Evolutionary conservation across 192 early-diverging fungal species (phyloP), one percentile per base, ranked within the genome.

Genomic region (Rhizophagus clarus): DNA sequence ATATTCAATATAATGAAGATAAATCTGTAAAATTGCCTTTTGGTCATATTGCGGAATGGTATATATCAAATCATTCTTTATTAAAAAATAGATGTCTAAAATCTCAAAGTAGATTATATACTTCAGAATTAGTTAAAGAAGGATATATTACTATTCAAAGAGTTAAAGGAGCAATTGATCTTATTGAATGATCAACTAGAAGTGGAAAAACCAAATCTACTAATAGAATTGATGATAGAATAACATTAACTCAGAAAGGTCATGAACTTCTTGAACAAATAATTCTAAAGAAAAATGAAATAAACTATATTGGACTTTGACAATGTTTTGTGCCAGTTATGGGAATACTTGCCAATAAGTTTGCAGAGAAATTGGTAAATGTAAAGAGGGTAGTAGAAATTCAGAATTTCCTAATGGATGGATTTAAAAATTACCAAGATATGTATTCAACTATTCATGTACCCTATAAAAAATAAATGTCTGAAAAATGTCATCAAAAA

Each of bases 1-100:
- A 37, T 20, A 68, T 68, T 7, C 28, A 70, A 70, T 70, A 70
- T 70, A 70, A 70, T 70, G 22, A 70, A 68, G 17, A 32, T 11
- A 45, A 17, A 2, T 70, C 68, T n/a, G 68, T 70, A 14, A 70
- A 34, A 24, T 51, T 49, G 29, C 72, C 51, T 7, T 74, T 74
- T 51, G 72, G 45, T 10, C 51, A n/a, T 11, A 29, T 29, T 32
- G 51, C 51, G 8, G 72, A 74, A 29, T 74, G 47, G n/a, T 74
- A 74, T 61, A 29, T 74, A n/a, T 17, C 56, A 17, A 74, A 60
- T 5, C 28, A 60, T 34, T 32, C 72, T 56, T 22, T 74, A 10
- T 28, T 74, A 42, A 31, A 51, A 31, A 32, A 74, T 61, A 34
- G 28, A 17, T 11, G 47, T 4, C 29, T 74, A 56, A 74, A 74